Evolutionary conservation across 2,329 filamentous ascomycete genomes (phyloP).

Genomic region (Phoma sp.): DNA sequence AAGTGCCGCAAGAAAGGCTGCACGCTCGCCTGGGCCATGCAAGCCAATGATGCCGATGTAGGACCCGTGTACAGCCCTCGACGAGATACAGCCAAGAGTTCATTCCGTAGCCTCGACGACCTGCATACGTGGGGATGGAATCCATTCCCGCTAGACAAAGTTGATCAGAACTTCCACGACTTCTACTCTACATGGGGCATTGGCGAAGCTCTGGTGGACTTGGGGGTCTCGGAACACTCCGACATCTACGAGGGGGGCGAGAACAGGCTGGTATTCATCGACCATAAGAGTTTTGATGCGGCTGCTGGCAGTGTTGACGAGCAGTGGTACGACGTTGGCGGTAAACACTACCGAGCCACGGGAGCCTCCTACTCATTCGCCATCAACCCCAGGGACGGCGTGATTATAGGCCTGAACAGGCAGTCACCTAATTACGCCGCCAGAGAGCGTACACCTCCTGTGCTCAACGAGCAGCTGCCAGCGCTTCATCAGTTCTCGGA

Average conservation of each 20-base stretch:
- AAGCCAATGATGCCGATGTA: constrained; percentile 11
- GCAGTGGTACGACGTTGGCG: constrained; percentile 19
- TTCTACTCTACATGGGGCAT: constrained; percentile 24
- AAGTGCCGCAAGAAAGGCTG: constrained; percentile 22
- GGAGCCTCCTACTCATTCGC: constrained; percentile 22
- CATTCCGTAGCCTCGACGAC: constrained; percentile 9
- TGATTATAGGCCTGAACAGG: constrained; percentile 26
- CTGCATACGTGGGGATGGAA: constrained; percentile 22
- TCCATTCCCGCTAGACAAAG: not conserved
- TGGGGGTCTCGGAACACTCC: constrained; percentile 19
- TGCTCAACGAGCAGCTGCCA: constrained; percentile 17
- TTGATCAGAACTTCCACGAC: constrained; percentile 12
- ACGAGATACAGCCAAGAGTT: constrained; percentile 12
- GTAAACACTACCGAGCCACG: constrained; percentile 19
- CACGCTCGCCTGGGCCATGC: constrained; percentile 21
- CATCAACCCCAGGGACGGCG: constrained; percentile 22
- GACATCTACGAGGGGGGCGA: constrained; percentile 21
- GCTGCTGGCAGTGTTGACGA: constrained; percentile 2
- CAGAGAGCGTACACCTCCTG: constrained; percentile 16
- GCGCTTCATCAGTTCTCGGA: constrained; percentile 26
- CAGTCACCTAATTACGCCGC: constrained; percentile 19
- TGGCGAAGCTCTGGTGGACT: constrained; percentile 19
- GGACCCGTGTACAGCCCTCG: constrained; percentile 15
- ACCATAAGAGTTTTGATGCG: constrained; percentile 12
- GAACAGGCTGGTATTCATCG: constrained; percentile 17